Conservation (phyloP, 2,329 filamentous ascomycete species). For the Ophiosphaerella narmari region DNA sequence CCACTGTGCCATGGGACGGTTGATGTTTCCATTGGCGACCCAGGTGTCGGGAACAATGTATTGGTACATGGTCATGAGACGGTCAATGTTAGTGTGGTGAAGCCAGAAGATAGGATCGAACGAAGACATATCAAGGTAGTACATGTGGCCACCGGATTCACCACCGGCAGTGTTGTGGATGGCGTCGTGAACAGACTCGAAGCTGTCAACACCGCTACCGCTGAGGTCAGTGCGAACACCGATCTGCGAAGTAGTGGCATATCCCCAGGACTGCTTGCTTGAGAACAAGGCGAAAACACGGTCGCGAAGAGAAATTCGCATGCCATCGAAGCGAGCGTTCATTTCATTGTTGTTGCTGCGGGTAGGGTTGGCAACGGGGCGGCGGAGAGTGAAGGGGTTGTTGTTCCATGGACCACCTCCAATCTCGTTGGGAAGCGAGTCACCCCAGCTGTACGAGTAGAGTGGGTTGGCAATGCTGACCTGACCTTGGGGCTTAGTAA, state of each 20-base stretch:
- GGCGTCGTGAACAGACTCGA: constrained; percentile 43
- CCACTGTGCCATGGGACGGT: constrained; percentile 42
- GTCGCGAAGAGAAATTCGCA: constrained; percentile 41
- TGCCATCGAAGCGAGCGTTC: constrained; percentile 30
- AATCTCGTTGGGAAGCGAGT: constrained; percentile 61
- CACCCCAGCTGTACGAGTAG: constrained; percentile 50
- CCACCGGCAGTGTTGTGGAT: constrained; percentile 43
- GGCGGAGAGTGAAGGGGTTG: constrained; percentile 38
- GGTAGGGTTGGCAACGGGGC: constrained; percentile 37
- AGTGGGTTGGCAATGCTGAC: constrained; percentile 52
- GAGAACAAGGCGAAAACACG: constrained; percentile 44
- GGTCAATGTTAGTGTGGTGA: constrained; percentile 47
- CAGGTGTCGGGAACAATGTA: constrained; percentile 71
- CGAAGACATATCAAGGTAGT: constrained; percentile 71
- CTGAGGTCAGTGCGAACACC: constrained; percentile 37
- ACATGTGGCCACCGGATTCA: constrained; percentile 69
- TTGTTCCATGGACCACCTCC: constrained; percentile 41
- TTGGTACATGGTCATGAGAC: constrained; percentile 76
- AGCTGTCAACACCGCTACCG: constrained; percentile 41
- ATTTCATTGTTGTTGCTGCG: constrained; percentile 47
- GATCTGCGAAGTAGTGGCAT: constrained; percentile 34
- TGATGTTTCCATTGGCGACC: constrained; percentile 54
- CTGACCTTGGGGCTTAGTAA: constrained; percentile 49
- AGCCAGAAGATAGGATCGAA: constrained; percentile 70
- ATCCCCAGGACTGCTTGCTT: constrained; percentile 37